phyloP scores from a whole-genome alignment of 2,329 filamentous ascomycete species.

The Verticillium klebahnii region DNA sequence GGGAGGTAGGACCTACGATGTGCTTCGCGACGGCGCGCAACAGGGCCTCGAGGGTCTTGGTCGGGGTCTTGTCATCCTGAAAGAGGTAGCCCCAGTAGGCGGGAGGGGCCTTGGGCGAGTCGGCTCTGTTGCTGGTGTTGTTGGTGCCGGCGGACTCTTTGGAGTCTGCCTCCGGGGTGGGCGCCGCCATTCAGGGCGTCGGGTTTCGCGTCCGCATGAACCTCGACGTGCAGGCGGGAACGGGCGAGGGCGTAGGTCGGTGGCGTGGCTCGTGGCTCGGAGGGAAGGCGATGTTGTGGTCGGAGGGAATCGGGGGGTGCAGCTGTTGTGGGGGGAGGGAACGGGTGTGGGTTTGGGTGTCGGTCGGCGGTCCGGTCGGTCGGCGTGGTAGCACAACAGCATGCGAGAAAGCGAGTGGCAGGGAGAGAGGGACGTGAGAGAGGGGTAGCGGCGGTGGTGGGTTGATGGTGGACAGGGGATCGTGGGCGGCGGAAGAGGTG shows the following conservation, averaged over 20 bases:
- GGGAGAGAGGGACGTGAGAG: neutral
- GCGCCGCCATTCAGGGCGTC: constrained; percentile 12
- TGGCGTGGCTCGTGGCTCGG: neutral
- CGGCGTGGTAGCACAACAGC: neutral
- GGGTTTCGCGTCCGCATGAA: neutral
- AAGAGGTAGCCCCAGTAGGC: constrained; percentile 62
- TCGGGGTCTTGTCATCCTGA: constrained; percentile 62
- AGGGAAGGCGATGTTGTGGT: neutral
- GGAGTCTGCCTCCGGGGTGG: constrained; percentile 12
- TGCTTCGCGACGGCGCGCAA: constrained; percentile 63
- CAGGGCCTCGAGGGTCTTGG: constrained; percentile 61
- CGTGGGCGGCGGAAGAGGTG: neutral
- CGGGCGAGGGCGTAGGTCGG: neutral
- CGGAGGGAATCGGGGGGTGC: neutral
- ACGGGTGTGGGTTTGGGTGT: neutral
- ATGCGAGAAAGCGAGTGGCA: constrained; percentile 1
- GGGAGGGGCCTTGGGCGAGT: constrained; percentile 1
- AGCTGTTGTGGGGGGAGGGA: neutral
- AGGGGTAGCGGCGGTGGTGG: neutral
- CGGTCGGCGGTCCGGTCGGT: neutral
- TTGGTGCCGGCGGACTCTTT: constrained; percentile 9
- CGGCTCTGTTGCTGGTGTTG: constrained; percentile 1
- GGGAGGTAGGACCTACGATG: constrained; percentile 53
- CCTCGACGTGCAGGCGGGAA: neutral
- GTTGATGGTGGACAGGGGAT: neutral